These are phyloP conservation scores for Phaeotremella fagi DNA, from an alignment of 768 basidiomycete species.

Conservation along the genomic window DNA sequence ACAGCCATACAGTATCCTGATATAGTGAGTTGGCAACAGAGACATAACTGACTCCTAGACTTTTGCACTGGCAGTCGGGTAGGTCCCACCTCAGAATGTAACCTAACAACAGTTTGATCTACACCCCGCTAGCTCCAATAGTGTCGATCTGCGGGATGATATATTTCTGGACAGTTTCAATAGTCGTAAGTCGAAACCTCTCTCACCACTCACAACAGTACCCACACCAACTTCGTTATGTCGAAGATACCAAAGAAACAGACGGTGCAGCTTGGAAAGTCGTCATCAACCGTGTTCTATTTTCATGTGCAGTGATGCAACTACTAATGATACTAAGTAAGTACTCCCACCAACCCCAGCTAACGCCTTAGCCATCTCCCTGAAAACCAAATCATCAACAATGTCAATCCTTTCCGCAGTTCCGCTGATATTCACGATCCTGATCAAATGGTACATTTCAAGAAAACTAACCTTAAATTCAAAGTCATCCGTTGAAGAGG, in stretches of 20 bases:
- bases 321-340: slow-evolving; percentile 42
- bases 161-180: slow-evolving; percentile 63
- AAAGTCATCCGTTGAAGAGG: too few relatives aligned
- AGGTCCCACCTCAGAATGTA: slow-evolving; percentile 6
- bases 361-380: slow-evolving; percentile 16
- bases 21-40: slow-evolving; percentile 24
- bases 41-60: slow-evolving; percentile 11
- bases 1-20: slow-evolving; percentile 38
- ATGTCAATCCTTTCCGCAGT: slow-evolving; percentile 14
- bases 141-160: slow-evolving; percentile 73
- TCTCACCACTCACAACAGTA: slow-evolving; percentile 5
- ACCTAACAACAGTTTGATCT: slow-evolving; percentile 56
- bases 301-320: slow-evolving; percentile 78
- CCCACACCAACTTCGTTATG: slow-evolving; percentile 73
- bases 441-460: slow-evolving; percentile 13
- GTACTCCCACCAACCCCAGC: slow-evolving; percentile 2
- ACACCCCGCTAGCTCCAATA: slow-evolving; percentile 86
- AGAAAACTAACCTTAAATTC: not conserved
- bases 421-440: slow-evolving; percentile 9
- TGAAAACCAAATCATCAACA: slow-evolving; percentile 29
- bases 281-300: slow-evolving; percentile 77
- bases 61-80: slow-evolving; percentile 36
- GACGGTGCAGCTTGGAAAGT: slow-evolving; percentile 80
- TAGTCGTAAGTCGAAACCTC: slow-evolving; percentile 22
- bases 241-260: slow-evolving; percentile 77